Conservation (phyloP, 768 basidiomycete genomes). For the Boletellus sp. region DNA sequence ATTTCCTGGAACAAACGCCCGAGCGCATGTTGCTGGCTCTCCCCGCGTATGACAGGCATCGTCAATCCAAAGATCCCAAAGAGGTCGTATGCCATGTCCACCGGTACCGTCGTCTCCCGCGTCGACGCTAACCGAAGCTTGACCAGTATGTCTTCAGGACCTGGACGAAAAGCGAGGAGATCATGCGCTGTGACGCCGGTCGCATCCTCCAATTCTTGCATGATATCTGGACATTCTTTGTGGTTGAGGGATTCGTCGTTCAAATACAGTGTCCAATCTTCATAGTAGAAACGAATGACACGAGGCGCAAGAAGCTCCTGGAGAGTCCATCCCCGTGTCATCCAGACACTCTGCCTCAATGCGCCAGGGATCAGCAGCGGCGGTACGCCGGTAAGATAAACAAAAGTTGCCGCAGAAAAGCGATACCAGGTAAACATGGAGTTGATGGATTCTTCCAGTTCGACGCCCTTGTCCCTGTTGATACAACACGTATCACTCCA, state of each 20-base stretch:
- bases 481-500: conserved; percentile 26
- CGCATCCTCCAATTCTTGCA: conserved; percentile 13
- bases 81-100: conserved; percentile 21
- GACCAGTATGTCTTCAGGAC: conserved; percentile 3
- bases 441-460: conserved; percentile 17
- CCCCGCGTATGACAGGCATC: conserved; percentile 15
- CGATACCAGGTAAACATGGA: conserved; percentile 24
- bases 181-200: conserved; percentile 3
- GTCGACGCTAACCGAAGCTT: conserved; percentile 23
- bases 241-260: conserved; percentile 11
- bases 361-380: conserved; percentile 7
- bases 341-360: conserved; percentile 14
- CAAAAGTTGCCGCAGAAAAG: conserved; percentile 14
- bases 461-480: conserved; percentile 15
- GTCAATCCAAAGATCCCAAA: conserved; percentile 20
- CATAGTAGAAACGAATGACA: conserved; percentile 19
- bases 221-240: conserved; percentile 12
- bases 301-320: conserved; percentile 23
- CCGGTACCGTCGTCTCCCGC: conserved; percentile 16
- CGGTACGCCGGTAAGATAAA: conserved; percentile 16
- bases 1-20: conserved; percentile 20
- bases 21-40: conserved; percentile 15
- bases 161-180: conserved; percentile 13
- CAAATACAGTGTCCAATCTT: conserved; percentile 21
- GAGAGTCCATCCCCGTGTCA: conserved; percentile 23